A percentile compares a stretch with the other conserved stretches of the same genome.
Conservation (phyloP, 192 early-diverging fungal genomes). For the Rhizoclosmatium sp. region DNA sequence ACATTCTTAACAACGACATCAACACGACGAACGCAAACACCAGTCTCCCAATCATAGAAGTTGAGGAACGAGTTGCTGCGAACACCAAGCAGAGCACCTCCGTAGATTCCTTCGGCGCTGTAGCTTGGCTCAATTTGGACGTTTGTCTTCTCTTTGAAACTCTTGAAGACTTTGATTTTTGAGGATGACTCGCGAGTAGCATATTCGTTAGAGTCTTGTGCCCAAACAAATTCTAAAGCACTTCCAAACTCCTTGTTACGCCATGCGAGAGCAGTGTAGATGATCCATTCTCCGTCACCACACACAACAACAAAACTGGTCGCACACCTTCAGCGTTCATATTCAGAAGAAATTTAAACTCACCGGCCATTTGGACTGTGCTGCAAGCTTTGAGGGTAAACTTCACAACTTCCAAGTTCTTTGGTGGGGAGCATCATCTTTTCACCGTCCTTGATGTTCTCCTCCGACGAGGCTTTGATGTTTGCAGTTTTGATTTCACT, state of each 20-base stretch:
- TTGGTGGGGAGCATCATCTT: constrained; percentile 83
- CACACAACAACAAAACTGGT: constrained; percentile 93
- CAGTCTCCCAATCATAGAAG: constrained; percentile 99
- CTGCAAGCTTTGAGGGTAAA: constrained; percentile 94
- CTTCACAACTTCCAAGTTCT: constrained; percentile 97
- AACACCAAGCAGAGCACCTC: constrained; percentile 91
- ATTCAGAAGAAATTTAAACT: not conserved
- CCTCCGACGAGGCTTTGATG: constrained; percentile 83
- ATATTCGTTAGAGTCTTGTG: constrained; percentile 93
- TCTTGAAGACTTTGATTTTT: constrained; percentile 89
- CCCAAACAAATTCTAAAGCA: constrained; percentile 97
- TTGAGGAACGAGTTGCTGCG: constrained; percentile 84
- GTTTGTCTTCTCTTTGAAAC: constrained; percentile 91
- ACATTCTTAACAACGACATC: constrained; percentile 89
- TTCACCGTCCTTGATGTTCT: constrained; percentile 93
- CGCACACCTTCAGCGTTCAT: not conserved
- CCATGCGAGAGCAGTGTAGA: constrained; percentile 99
- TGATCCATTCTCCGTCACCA: constrained; percentile 99
- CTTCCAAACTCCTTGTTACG: constrained; percentile 98
- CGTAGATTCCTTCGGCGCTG: constrained; percentile 92
- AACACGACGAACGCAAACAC: constrained; percentile 87
- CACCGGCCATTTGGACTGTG: constrained; percentile 96
- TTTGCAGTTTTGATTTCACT: constrained; percentile 96
- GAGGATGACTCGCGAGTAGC: constrained; percentile 95
- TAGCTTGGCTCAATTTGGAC: constrained; percentile 70